Base-by-base conservation (phyloP, 2,329 filamentous ascomycete species). In the Colletotrichum chrysophilum region DNA sequence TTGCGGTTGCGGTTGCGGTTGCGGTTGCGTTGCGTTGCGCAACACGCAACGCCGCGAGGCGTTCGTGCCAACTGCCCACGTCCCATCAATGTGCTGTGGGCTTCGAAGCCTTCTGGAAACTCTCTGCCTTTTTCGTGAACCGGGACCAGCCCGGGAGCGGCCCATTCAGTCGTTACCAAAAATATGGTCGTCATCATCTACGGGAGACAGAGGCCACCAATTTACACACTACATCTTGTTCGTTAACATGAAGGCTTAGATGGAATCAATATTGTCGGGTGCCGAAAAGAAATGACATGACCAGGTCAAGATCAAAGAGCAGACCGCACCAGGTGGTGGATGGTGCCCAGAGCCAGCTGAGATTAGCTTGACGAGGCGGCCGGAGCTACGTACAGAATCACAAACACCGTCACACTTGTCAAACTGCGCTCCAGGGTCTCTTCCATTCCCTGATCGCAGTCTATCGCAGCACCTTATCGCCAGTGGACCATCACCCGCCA, bases 81-180 rank as follows among this genome's bases (percentile, higher is more conserved):
- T n/a, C 61, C n/a, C 32, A 14, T 30, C 30, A 7, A 38, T 55
- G 32, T 71, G 21, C 68, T 48, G 64, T 52, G 34, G 55, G 52
- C 28, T 48, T 68, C 28, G 67, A 70, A 65, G 58, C 16, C 67
- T 74, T 74, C 66, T 74, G 48, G 67, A 71, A 74, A 62, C 55
- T 60, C 52, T 30, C 55, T 21, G 32, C 60, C 60, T 7, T n/a
- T 24, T 28, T 26, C 36, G 64, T 24, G 14, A 34, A 36, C 32
- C 24, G 10, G 65, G 67, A 43, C 21, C 26, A 26, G 32, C 43
- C 66, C 43, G 52, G 43, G 26, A 64, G 16, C 14, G 30, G 21
- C 43, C n/a, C 38, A 64, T 13, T 13, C 36, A 28, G 32, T 26
- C 30, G n/a, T 32, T 38, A 30, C 26, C 30, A 26, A 72, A 68